Conservation (phyloP, 345 rosid genomes). For the Aegle marmelos region DNA sequence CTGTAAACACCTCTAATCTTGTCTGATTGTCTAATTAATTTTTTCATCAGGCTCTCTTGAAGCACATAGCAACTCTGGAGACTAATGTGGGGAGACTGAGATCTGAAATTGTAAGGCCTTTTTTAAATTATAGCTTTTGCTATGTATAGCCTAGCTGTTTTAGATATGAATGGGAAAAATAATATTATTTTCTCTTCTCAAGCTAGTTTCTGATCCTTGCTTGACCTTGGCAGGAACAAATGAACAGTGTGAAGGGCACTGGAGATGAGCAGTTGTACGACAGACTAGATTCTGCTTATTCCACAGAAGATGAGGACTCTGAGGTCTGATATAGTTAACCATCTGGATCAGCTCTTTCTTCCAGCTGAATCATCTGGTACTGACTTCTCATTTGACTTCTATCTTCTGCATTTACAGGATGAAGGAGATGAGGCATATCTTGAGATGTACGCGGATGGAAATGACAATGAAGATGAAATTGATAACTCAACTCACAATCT, state of each 20-base stretch:
- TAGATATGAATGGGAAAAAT: background rate
- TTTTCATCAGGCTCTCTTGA: constrained; percentile 65
- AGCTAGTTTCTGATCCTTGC: background rate
- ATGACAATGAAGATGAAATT: constrained; percentile 30
- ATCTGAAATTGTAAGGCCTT: constrained; percentile 72
- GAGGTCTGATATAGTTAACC: constrained; percentile 33
- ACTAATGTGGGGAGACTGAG: constrained; percentile 56
- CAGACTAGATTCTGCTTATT: constrained; percentile 64
- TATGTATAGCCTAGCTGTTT: background rate
- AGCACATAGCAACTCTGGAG: constrained; percentile 55
- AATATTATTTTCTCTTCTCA: background rate
- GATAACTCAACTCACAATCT: constrained; percentile 15
- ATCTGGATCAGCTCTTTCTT: background rate
- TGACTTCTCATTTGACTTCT: background rate
- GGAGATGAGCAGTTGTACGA: constrained; percentile 61
- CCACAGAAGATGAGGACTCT: constrained; percentile 53
- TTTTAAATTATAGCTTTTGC: constrained; percentile 9
- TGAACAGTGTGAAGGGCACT: constrained; percentile 49
- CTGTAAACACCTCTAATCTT: constrained; percentile 4
- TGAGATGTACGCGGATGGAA: constrained; percentile 26
- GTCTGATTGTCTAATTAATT: constrained; percentile 16
- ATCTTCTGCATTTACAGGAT: constrained; percentile 31
- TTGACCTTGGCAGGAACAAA: constrained; percentile 49
- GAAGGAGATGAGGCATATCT: constrained; percentile 47
- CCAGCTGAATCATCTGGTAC: background rate